Evolutionary conservation across 345 rosid species (phyloP), one percentile per base, ranked within the genome.

Genomic region (Kandelia obovata): DNA sequence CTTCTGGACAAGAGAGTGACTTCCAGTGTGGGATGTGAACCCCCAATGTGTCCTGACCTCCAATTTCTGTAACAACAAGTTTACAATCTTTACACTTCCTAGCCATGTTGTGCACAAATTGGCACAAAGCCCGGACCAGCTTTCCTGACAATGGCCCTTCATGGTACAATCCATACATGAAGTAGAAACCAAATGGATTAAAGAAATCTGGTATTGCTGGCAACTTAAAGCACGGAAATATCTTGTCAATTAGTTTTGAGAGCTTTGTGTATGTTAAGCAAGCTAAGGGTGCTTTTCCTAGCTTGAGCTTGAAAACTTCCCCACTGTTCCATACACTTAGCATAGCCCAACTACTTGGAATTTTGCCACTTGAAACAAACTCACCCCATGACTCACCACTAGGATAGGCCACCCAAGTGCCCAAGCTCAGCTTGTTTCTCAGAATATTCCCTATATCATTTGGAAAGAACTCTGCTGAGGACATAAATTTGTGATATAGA

Each of bases 311-410:
- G 82, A 89, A 91, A 5, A 91, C 64, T 53, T 87, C 87, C 26
- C 89, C 85, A 58, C 85, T 89, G 68, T 89, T 84, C 97, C 96
- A 91, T 19, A 87, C 97, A 68, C 97, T 91, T 31, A 91, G 70
- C 85, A 87, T 80, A 37, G 97, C 97, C 97, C 96, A 91, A 65
- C 77, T 81, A 11, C 64, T 68, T 16, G 84, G 82, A 53, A 73
- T 23, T 63, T 21, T 57, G 25, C 77, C 71, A n/a, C 73, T 71
- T 4, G 75, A 52, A 53, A 47, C 72, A 31, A 62, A 64, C 46
- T 71, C 68, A 5, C 43, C 71, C 75, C 72, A 62, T 35, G 66
- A 19, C 43, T 82, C 75, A 2, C 78, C 83, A 53, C 72, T 76
- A 6, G 79, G 85, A 66, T 78, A 83, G 51, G 93, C 91, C 71